Evolutionary conservation across 176 grass and related monocot species (phyloP).

Genomic region (Hsuehochloa calcarea): DNA sequence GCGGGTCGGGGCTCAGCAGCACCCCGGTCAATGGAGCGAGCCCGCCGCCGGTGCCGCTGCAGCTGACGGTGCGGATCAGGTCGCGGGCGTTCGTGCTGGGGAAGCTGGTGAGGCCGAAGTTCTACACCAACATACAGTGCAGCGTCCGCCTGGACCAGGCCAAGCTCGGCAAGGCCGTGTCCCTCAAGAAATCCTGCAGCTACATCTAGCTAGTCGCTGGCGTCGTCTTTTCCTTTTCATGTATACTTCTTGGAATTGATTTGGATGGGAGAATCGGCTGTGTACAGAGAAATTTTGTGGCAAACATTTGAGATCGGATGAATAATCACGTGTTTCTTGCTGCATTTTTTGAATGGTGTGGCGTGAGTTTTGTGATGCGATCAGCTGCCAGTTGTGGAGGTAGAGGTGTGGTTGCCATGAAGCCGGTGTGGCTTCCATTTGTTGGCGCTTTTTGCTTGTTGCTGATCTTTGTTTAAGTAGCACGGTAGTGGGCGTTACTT

Average conservation of each 20-base stretch:
- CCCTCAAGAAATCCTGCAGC: conserved; percentile 59
- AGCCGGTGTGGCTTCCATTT: neutral
- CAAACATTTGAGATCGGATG: neutral
- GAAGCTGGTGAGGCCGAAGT: conserved; percentile 79
- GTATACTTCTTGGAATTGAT: neutral
- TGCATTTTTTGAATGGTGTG: neutral
- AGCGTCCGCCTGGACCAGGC: conserved; percentile 51
- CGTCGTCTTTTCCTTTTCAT: neutral
- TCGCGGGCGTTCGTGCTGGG: conserved; percentile 83
- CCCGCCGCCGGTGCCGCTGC: conserved; percentile 43
- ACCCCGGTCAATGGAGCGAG: conserved; percentile 34
- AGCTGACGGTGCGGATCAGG: conserved; percentile 58
- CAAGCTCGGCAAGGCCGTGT: conserved; percentile 54
- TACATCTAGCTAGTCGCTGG: neutral
- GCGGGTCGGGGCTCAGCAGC: conserved; percentile 62
- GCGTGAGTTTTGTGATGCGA: neutral
- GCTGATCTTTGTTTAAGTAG: neutral
- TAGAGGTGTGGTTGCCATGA: neutral
- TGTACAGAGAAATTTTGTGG: conserved; percentile 36
- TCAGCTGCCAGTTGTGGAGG: neutral
- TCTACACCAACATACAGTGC: conserved; percentile 64
- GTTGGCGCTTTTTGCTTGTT: neutral
- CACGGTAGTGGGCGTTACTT: neutral
- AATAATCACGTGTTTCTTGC: conserved; percentile 32
- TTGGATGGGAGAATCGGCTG: neutral